These are phyloP conservation scores for Thoreauomyces humboldtii DNA, from an alignment of 192 early-diverging fungal species.

Conservation along the genomic window DNA sequence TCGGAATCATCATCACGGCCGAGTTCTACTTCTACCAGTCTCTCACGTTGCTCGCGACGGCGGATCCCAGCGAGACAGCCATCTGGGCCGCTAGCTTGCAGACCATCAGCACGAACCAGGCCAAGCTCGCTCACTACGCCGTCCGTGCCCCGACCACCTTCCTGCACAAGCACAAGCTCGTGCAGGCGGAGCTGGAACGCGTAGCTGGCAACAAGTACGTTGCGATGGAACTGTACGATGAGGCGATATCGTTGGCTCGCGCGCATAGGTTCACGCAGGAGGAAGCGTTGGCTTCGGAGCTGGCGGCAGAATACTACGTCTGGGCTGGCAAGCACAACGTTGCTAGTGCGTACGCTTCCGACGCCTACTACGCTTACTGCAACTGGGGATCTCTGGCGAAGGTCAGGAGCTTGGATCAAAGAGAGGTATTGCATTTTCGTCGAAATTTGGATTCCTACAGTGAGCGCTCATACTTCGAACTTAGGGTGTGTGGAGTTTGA, in stretches of 20 bases:
- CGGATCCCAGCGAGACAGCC: not conserved
- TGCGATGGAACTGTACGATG: conserved; percentile 19
- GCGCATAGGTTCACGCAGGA: conserved; percentile 11
- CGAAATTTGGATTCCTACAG: too few relatives aligned
- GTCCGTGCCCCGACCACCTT: not conserved
- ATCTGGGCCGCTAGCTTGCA: not conserved
- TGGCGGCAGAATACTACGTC: conserved; percentile 9
- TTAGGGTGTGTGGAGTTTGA: too few relatives aligned
- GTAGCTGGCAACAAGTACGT: conserved; percentile 5
- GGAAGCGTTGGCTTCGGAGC: conserved; percentile 12
- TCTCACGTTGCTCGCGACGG: conserved; percentile 2
- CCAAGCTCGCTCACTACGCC: not conserved
- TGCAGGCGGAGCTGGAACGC: conserved; percentile 17
- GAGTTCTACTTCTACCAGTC: conserved; percentile 14
- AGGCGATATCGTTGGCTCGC: conserved; percentile 9
- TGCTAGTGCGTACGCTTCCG: conserved; percentile 5
- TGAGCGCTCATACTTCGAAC: too few relatives aligned
- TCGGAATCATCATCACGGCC: conserved; percentile 1
- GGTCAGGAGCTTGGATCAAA: too few relatives aligned
- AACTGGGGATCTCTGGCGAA: conserved; percentile 6
- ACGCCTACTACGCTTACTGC: conserved; percentile 11
- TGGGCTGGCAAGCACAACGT: not conserved
- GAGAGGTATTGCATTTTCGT: too few relatives aligned
- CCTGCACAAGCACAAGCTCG: conserved; percentile 11
- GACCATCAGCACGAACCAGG: conserved; percentile 3